These are phyloP conservation scores for Irpex sp. DNA, from an alignment of 1,284 basidiomycete genomes.

Conservation along the genomic window DNA sequence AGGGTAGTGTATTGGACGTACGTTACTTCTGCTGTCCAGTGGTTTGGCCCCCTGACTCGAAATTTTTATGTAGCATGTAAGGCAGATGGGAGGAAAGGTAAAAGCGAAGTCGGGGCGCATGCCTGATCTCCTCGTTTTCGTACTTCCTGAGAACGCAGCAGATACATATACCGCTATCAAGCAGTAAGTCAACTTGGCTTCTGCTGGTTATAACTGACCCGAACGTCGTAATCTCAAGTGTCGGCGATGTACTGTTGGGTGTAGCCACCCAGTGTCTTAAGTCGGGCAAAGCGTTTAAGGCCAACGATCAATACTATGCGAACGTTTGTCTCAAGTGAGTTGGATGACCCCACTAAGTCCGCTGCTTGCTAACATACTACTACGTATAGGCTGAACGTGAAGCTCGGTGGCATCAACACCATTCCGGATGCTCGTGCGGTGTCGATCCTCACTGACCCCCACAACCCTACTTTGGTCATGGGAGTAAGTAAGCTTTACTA, in stretches of 20 bases:
- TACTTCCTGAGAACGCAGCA: conserved; percentile 71
- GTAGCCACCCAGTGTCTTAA: conserved; percentile 76
- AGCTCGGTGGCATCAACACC: conserved; percentile 76
- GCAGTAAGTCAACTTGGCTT: conserved; percentile 45
- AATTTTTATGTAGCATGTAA: conserved; percentile 41
- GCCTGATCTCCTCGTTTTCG: conserved; percentile 59
- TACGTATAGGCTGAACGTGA: conserved; percentile 66
- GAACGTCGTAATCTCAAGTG: background rate
- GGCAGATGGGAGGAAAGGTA: conserved; percentile 41
- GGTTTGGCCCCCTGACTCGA: background rate
- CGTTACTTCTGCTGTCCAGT: conserved; percentile 11
- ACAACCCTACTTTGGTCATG: conserved; percentile 75
- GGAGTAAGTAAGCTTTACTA: conserved; percentile 35
- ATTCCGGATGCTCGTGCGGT: conserved; percentile 64
- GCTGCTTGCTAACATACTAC: background rate
- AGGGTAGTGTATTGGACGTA: conserved; percentile 48
- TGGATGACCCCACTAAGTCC: background rate
- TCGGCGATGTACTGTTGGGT: conserved; percentile 29
- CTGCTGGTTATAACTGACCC: background rate
- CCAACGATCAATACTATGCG: conserved; percentile 71
- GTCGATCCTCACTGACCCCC: conserved; percentile 57
- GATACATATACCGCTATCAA: conserved; percentile 75
- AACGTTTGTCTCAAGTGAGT: conserved; percentile 77
- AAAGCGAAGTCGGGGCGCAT: conserved; percentile 30
- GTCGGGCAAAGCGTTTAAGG: conserved; percentile 54